Base-by-base conservation (phyloP, 805 yeast species). In the Wickerhamiella shivajii region DNA sequence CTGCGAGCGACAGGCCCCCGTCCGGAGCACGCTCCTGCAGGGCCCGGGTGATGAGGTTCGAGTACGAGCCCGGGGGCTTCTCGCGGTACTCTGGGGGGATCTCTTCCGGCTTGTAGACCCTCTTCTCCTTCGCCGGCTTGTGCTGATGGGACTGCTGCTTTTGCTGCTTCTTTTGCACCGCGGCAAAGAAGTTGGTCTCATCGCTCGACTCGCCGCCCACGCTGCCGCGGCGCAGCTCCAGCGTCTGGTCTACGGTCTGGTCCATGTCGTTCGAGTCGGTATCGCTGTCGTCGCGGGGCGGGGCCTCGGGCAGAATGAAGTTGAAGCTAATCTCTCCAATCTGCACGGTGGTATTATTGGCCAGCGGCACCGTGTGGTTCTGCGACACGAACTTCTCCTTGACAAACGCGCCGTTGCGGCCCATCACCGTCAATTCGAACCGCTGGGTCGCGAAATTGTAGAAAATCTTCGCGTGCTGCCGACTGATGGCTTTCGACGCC, bases 351-450 rank as follows among this genome's bases (percentile, higher is more conserved):
- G 63, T 55, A 25, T 77, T 79, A 55, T 87, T 81, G 15, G 63
- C 64, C 29, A 90, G 60, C 2, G 94, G 94, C 6, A 90, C 84
- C 0, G 98, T 90, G 23, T 80, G 74, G 6, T 94, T 96, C 40
- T 78, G 71, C 50, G 83, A 95, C 5, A 90, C 77, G 53, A 87
- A 90, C 22, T 63, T 64, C 44, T 84, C 94, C 54, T 87, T 90
- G 3, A 90, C 93, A 62, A 90, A 90, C 2, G 96, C 96, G 24
- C 98, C 98, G 53, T 90, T 90, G 45, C 94, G 68, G 13, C 98
- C 98, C 45, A 85, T 63, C 2, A 90, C 84, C 6, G 92, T 75
- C 28, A 90, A 60, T 55, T 90, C 98, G 50, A 90, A 90, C 43
- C 93, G 60, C 52, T 87, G 97, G 3, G 92, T 84, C 3, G 95